Conservation (phyloP, 345 rosid genomes). For the Citropsis articulata region DNA sequence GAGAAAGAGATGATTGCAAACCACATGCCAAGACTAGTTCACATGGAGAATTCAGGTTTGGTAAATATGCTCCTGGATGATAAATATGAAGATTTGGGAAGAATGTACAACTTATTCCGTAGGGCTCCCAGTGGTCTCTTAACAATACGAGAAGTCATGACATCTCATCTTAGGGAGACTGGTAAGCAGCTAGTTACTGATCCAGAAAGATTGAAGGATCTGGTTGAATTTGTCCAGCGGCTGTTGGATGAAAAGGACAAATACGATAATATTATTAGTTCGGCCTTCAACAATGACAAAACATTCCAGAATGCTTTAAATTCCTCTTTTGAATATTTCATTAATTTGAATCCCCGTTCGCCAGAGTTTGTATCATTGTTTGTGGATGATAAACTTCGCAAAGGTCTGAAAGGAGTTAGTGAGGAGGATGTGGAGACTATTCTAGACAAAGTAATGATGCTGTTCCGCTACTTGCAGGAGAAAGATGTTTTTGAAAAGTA, state of each 20-base stretch:
- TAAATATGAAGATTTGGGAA: conserved; percentile 80
- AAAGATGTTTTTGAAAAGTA: conserved; percentile 97
- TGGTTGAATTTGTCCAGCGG: conserved; percentile 94
- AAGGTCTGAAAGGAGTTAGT: conserved; percentile 84
- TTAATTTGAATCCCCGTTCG: conserved; percentile 87
- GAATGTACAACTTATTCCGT: conserved; percentile 88
- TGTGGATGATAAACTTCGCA: conserved; percentile 91
- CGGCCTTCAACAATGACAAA: conserved; percentile 80
- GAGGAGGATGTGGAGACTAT: conserved; percentile 92
- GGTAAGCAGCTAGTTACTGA: conserved; percentile 93
- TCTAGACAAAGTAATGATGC: conserved; percentile 98
- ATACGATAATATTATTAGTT: conserved; percentile 67
- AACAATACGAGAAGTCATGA: conserved; percentile 81
- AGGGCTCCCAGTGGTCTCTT: conserved; percentile 81
- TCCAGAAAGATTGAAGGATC: conserved; percentile 90
- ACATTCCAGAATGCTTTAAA: conserved; percentile 93
- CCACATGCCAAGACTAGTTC: conserved; percentile 95
- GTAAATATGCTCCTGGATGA: conserved; percentile 95
- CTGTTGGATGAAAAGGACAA: conserved; percentile 90
- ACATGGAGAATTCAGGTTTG: conserved; percentile 96
- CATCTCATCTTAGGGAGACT: conserved; percentile 84
- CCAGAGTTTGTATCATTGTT: conserved; percentile 95
- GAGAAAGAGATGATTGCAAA: conserved; percentile 98
- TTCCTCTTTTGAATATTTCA: conserved; percentile 90
- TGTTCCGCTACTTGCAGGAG: conserved; percentile 98